phyloP scores from a whole-genome alignment of 2,329 filamentous ascomycete species.

The Stromatinia cepivora region DNA sequence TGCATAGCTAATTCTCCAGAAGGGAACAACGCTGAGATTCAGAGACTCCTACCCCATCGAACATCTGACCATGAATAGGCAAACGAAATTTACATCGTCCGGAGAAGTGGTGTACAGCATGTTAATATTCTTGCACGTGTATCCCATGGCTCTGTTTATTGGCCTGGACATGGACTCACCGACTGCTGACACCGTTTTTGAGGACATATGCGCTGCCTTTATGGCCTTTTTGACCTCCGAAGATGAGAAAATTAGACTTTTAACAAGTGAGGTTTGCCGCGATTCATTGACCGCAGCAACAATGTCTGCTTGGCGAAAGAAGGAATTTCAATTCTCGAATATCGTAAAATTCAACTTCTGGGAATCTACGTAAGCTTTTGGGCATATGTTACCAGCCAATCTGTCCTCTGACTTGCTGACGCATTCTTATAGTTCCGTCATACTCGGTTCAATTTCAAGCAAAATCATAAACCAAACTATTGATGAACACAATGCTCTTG shows the following conservation, averaged over 20 bases:
- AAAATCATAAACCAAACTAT: slow-evolving; percentile 34
- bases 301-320: slow-evolving; percentile 32
- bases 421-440: slow-evolving; percentile 33
- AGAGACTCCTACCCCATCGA: slow-evolving; percentile 42
- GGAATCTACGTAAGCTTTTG: slow-evolving; percentile 41
- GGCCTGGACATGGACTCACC: slow-evolving; percentile 43
- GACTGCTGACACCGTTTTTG: slow-evolving; percentile 43
- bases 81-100: slow-evolving; percentile 45
- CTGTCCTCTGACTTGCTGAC: background rate
- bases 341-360: slow-evolving; percentile 40
- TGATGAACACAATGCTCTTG: slow-evolving; percentile 36
- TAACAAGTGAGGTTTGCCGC: slow-evolving; percentile 37
- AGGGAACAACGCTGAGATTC: slow-evolving; percentile 32
- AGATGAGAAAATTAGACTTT: slow-evolving; percentile 39
- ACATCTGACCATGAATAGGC: slow-evolving; percentile 45
- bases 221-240: slow-evolving; percentile 38
- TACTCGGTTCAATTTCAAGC: slow-evolving; percentile 37
- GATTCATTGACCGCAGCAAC: slow-evolving; percentile 37
- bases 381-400: background rate
- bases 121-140: slow-evolving; percentile 57
- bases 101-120: slow-evolving; percentile 53
- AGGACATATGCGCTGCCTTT: slow-evolving; percentile 38
- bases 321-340: slow-evolving; percentile 28
- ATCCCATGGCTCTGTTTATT: slow-evolving; percentile 51
- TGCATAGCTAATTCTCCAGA: slow-evolving; percentile 26